Evolutionary conservation across 345 rosid species (phyloP), one percentile per base, ranked within the genome.

Genomic region (Euclidium syriacum): DNA sequence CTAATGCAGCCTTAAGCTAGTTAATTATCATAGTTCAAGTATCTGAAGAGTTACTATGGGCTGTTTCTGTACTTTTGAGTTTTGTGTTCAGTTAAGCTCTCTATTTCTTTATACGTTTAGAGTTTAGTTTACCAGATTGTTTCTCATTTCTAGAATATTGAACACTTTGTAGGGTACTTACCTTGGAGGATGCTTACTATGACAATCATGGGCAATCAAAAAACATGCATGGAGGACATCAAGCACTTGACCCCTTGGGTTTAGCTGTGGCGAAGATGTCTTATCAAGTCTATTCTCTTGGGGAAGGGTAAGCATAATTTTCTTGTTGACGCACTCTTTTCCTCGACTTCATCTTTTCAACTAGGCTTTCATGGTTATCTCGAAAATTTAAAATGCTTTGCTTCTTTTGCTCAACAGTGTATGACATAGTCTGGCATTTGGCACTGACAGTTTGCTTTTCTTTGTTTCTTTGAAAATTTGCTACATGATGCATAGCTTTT

Each of bases 221-320:
- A 55, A 76, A 42, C 62, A 59, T 73, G 71, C 73, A 67, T 30
- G 68, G 62, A 60, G 77, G 78, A 22, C 53, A 48, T 65, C 70
- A 52, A 72, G 65, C 80, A 0, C 74, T 55, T 40, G 90, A 91
- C 41, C 81, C 75, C 25, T 81, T 91, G 48, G 84, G 90, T 20
- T 79, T 88, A 54, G 92, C 95, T 40, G 73, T 91, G 77, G 90
- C 95, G 35, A 86, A 86, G 82, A 86, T 91, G 98, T 83, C 92
- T 35, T 86, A 80, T 75, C 87, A 83, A 43, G 92, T 75, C 15
- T 88, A 84, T 80, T 80, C 95, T 62, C 79, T 88, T 10, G 98
- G 98, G 65, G 90, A 91, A 77, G 95, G 98, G 98, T 91, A 85
- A 55, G 80, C 1, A 60, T 55, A 48, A 40, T 44, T 71, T 41